These are phyloP conservation scores for Macrolepiota dolichaula DNA, from an alignment of 768 basidiomycete species.

Conservation along the genomic window DNA sequence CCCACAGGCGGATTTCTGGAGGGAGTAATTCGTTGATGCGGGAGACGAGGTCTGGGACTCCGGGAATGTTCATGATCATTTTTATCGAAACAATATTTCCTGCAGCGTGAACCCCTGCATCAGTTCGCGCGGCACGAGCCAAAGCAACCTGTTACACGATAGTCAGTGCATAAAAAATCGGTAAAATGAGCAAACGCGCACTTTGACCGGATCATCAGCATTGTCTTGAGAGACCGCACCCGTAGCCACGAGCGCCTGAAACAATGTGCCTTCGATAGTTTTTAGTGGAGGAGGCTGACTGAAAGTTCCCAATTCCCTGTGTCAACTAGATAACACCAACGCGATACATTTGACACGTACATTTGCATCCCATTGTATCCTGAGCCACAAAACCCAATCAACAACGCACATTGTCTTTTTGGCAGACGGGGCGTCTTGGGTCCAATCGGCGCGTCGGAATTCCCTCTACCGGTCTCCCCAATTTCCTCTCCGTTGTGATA, in stretches of 20 bases:
- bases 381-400: conserved; percentile 90
- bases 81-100: conserved; percentile 93
- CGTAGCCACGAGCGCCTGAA: conserved; percentile 81
- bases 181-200: conserved; percentile 22
- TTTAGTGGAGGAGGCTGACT: conserved; percentile 66
- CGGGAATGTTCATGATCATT: conserved; percentile 77
- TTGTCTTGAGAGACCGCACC: conserved; percentile 97
- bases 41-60: conserved; percentile 62
- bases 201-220: conserved; percentile 86
- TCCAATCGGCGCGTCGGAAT: conserved; percentile 20
- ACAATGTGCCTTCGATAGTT: conserved; percentile 90
- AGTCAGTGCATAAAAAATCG: not conserved
- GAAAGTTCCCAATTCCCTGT: not conserved
- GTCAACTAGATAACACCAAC: not conserved
- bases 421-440: conserved; percentile 62
- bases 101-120: conserved; percentile 96
- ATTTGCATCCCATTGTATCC: conserved; percentile 96
- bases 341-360: conserved; percentile 42
- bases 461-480: conserved; percentile 16
- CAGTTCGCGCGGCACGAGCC: conserved; percentile 89
- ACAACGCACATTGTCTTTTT: conserved; percentile 79
- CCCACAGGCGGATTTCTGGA: conserved; percentile 90
- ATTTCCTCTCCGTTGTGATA: conserved; percentile 26
- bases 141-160: conserved; percentile 62
- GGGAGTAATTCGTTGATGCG: conserved; percentile 88